Percentiles rank a stretch among this genome's conserved stretches.
phyloP scores from a whole-genome alignment of 2,329 filamentous ascomycete species.

The Rhinocladiella similis region DNA sequence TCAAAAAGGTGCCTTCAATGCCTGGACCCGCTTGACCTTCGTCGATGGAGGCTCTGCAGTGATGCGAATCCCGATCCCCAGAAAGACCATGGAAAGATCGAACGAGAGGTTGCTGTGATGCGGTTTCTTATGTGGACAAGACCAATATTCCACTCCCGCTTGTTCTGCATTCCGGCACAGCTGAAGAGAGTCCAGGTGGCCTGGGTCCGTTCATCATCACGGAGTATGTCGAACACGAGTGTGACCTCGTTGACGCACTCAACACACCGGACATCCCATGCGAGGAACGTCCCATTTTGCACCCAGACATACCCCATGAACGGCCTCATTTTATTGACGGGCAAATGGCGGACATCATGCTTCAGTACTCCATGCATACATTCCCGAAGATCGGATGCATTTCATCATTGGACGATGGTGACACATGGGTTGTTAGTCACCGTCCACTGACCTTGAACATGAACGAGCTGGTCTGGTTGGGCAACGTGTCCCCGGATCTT shows the following conservation, averaged over 20 bases:
- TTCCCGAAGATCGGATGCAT: no score
- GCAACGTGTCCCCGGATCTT: no score
- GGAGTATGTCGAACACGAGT: conserved; percentile 33
- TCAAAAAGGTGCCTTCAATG: neutral
- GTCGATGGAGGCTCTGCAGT: neutral
- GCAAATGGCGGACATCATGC: conserved; percentile 43
- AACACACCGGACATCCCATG: conserved; percentile 28
- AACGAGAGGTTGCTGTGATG: neutral
- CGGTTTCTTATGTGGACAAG: neutral
- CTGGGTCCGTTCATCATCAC: conserved; percentile 40
- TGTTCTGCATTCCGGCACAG: neutral
- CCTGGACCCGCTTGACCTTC: neutral
- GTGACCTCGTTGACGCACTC: conserved; percentile 29
- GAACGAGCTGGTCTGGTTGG: no score
- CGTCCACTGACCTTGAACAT: no score
- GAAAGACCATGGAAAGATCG: neutral
- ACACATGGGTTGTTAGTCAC: no score
- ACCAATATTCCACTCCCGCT: neutral
- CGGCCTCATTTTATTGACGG: conserved; percentile 39
- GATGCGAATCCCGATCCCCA: neutral
- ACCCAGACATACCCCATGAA: conserved; percentile 37
- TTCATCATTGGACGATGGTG: no score
- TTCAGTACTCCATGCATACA: no score
- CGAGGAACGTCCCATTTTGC: conserved; percentile 34
- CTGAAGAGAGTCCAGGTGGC: conserved; percentile 20